phyloP scores from a whole-genome alignment of 2,329 filamentous ascomycete genomes.

The Monosporascus ibericus region DNA sequence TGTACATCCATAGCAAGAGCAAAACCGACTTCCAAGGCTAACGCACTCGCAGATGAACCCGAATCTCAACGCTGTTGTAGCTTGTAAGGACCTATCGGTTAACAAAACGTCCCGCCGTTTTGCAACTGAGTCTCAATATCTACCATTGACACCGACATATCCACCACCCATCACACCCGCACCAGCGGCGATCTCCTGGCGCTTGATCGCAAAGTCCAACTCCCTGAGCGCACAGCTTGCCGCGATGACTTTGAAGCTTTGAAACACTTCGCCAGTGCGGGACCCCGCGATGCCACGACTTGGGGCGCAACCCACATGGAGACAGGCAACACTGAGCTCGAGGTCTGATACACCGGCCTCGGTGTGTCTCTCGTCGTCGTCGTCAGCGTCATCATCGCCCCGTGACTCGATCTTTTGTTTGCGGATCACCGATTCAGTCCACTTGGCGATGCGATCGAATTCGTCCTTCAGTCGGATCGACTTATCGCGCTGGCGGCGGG shows the following conservation, averaged over 20 bases:
- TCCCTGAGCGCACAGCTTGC: conserved; percentile 23
- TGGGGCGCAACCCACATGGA: conserved; percentile 12
- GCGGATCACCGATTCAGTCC: conserved; percentile 32
- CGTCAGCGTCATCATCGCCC: conserved; percentile 5
- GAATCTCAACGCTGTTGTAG: neutral
- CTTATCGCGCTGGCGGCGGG: conserved; percentile 43
- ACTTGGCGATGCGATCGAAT: conserved; percentile 40
- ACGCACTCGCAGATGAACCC: neutral
- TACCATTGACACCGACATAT: conserved; percentile 10
- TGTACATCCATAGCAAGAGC: too few species aligned
- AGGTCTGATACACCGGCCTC: conserved; percentile 11
- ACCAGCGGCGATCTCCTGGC: conserved; percentile 9
- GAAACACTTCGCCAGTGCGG: conserved; percentile 11
- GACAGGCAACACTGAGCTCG: conserved; percentile 24
- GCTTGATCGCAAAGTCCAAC: conserved; percentile 17
- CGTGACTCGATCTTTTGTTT: conserved; percentile 11
- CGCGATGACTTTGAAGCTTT: conserved; percentile 25
- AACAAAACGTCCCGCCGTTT: neutral
- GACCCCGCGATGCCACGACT: neutral
- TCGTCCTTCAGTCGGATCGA: conserved; percentile 47
- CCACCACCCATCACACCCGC: conserved; percentile 9
- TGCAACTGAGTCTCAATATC: neutral
- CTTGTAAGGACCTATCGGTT: neutral
- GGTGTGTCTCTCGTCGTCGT: conserved; percentile 2
- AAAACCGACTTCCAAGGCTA: too few species aligned